A percentile compares a stretch with the other conserved stretches of the same genome.
Conservation (phyloP, 2,329 filamentous ascomycete species). For the Fusarium secorum region DNA sequence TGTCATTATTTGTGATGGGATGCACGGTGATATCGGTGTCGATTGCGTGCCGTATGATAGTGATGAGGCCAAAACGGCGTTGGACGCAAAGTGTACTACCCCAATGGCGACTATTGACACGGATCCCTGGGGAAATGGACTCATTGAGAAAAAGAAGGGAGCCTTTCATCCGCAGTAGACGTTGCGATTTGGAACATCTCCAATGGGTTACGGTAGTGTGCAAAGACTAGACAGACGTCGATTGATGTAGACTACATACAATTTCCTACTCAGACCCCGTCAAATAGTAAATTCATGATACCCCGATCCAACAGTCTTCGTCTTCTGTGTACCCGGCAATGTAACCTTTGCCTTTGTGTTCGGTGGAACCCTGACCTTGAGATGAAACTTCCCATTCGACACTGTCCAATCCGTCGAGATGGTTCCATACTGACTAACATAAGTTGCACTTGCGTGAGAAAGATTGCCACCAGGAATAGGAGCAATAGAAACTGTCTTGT, state of each 20-base stretch:
- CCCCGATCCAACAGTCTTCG: constrained; percentile 13
- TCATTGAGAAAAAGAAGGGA: neutral
- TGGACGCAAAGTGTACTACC: constrained; percentile 13
- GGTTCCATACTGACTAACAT: neutral
- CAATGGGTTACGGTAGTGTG: fast-evolving
- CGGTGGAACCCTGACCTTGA: constrained; percentile 31
- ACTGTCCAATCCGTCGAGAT: neutral
- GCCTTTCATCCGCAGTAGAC: neutral
- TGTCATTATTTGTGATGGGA: constrained; percentile 26
- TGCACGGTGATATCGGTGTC: constrained; percentile 16
- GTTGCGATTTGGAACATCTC: fast-evolving
- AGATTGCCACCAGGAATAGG: constrained; percentile 45
- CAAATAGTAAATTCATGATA: constrained; percentile 6
- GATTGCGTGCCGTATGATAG: constrained; percentile 29
- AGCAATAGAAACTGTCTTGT: constrained; percentile 49
- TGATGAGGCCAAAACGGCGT: neutral
- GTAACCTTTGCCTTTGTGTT: constrained; percentile 28
- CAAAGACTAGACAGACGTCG: neutral
- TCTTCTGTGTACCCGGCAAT: neutral
- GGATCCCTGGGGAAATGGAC: constrained; percentile 1
- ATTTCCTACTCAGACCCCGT: neutral
- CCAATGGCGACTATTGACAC: constrained; percentile 8
- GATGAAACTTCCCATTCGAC: constrained; percentile 32
- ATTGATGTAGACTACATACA: neutral
- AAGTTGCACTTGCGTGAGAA: neutral